phyloP scores from a whole-genome alignment of 2,329 filamentous ascomycete genomes.

The Aspergillus fructus region DNA sequence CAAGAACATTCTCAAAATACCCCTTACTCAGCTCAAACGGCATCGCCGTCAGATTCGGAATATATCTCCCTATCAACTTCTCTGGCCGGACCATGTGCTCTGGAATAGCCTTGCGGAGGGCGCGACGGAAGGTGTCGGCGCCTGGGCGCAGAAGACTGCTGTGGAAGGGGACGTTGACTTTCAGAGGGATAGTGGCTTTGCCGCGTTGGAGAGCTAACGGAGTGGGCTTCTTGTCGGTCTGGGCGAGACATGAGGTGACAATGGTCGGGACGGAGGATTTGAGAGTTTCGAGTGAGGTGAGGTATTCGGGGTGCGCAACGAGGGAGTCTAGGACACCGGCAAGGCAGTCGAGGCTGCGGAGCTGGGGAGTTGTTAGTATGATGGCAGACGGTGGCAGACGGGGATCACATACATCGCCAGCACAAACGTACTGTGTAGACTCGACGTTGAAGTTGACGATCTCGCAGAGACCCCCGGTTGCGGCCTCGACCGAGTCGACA shows the following conservation, averaged over 20 bases:
- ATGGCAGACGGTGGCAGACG: neutral
- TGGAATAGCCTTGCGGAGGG: slow-evolving; percentile 99
- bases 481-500: slow-evolving; percentile 84
- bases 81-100: slow-evolving; percentile 97
- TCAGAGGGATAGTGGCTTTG: slow-evolving; percentile 93
- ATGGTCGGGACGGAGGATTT: neutral
- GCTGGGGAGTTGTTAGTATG: slow-evolving; percentile 33
- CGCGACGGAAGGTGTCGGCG: slow-evolving; percentile 97
- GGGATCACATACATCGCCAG: slow-evolving; percentile 51
- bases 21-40: slow-evolving; percentile 98
- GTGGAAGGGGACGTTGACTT: slow-evolving; percentile 98
- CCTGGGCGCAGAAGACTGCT: slow-evolving; percentile 95
- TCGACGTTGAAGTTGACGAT: slow-evolving; percentile 89
- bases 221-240: slow-evolving; percentile 82
- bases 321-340: slow-evolving; percentile 88
- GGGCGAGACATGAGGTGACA: slow-evolving; percentile 40
- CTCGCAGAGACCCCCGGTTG: slow-evolving; percentile 87
- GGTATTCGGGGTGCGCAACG: slow-evolving; percentile 83
- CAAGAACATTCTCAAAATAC: slow-evolving; percentile 72
- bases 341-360: slow-evolving; percentile 64
- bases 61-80: slow-evolving; percentile 97
- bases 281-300: slow-evolving; percentile 40
- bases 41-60: slow-evolving; percentile 94
- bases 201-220: slow-evolving; percentile 90
- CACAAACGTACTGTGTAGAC: slow-evolving; percentile 65